Percentiles rank a stretch among this genome's conserved stretches.
Conservation (phyloP, 1,284 basidiomycete species). For the Anthracocystis setariae region DNA sequence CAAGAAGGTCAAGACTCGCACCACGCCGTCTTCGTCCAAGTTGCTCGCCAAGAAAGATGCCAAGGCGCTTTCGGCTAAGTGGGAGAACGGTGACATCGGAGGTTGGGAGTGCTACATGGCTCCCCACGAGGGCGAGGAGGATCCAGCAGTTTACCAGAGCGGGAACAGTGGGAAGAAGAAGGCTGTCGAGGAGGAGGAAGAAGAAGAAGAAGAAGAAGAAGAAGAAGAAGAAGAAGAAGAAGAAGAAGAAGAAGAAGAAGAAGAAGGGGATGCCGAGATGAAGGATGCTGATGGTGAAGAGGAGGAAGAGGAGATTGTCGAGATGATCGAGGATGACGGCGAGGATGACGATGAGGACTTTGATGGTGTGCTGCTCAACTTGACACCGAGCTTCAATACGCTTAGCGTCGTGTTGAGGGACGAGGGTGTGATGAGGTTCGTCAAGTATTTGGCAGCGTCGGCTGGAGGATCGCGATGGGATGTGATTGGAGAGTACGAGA, state of each 20-base stretch:
- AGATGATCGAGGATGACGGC: slow-evolving; percentile 65
- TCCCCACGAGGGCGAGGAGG: slow-evolving; percentile 82
- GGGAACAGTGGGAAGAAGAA: slow-evolving; percentile 67
- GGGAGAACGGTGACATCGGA: slow-evolving; percentile 84
- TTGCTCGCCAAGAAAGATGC: slow-evolving; percentile 50
- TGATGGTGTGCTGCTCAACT: slow-evolving; percentile 85
- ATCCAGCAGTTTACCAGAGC: slow-evolving; percentile 85
- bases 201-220: slow-evolving; percentile 42
- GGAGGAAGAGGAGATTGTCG: slow-evolving; percentile 67
- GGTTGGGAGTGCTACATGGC: slow-evolving; percentile 99
- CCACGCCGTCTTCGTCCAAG: slow-evolving; percentile 9
- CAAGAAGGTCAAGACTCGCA: slow-evolving; percentile 33
- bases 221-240: slow-evolving; percentile 68
- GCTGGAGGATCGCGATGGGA: slow-evolving; percentile 66
- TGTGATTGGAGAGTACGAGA: slow-evolving; percentile 62
- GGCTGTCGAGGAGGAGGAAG: slow-evolving; percentile 34
- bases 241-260: slow-evolving; percentile 64
- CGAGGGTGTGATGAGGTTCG: slow-evolving; percentile 80
- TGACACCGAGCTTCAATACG: slow-evolving; percentile 90
- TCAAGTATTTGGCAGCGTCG: slow-evolving; percentile 64
- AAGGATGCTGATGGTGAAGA: slow-evolving; percentile 67
- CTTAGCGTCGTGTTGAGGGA: slow-evolving; percentile 90
- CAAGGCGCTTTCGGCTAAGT: slow-evolving; percentile 69
- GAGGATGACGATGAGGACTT: slow-evolving; percentile 75
- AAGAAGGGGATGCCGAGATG: slow-evolving; percentile 44